Evolutionary conservation across 2,329 filamentous ascomycete genomes (phyloP).

Genomic region (Pseudogymnoascus sp.): DNA sequence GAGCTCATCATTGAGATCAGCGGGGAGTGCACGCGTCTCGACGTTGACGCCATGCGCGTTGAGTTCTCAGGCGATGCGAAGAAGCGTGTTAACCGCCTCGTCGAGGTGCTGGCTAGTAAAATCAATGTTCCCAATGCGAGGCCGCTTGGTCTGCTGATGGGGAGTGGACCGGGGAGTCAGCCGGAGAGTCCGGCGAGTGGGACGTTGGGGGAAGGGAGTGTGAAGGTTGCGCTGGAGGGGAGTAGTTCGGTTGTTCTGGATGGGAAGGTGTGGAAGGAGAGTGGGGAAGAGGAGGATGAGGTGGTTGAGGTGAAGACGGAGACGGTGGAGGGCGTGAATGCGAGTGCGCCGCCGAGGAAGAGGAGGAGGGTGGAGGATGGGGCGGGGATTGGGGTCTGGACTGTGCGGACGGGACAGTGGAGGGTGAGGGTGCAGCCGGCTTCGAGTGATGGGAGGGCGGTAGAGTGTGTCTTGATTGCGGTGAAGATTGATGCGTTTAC

Average conservation of each 20-base stretch:
- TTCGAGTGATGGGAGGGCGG: conserved; percentile 41
- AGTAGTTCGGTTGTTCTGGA: conserved; percentile 55
- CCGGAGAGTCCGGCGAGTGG: conserved; percentile 62
- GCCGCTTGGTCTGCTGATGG: conserved; percentile 61
- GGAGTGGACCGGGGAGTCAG: conserved; percentile 53
- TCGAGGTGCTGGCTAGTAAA: conserved; percentile 76
- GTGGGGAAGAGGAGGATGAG: not conserved
- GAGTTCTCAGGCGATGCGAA: conserved; percentile 69
- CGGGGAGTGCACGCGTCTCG: conserved; percentile 54
- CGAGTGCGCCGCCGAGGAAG: conserved; percentile 16
- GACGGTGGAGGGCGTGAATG: conserved; percentile 12
- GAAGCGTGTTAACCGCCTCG: conserved; percentile 61
- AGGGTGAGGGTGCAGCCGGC: conserved; percentile 55
- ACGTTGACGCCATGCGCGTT: conserved; percentile 49
- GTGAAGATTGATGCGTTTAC: conserved; percentile 70
- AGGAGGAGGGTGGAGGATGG: conserved; percentile 16
- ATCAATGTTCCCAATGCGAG: conserved; percentile 57
- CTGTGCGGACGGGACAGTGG: conserved; percentile 65
- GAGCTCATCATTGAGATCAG: conserved; percentile 78
- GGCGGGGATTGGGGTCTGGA: conserved; percentile 40
- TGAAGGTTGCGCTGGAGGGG: conserved; percentile 56
- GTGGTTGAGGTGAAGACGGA: conserved; percentile 1
- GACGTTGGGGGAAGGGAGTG: conserved; percentile 60
- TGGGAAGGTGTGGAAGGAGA: conserved; percentile 44
- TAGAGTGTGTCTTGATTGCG: conserved; percentile 67